phyloP scores from a whole-genome alignment of 2,329 filamentous ascomycete genomes.

The Xylaria sp. region DNA sequence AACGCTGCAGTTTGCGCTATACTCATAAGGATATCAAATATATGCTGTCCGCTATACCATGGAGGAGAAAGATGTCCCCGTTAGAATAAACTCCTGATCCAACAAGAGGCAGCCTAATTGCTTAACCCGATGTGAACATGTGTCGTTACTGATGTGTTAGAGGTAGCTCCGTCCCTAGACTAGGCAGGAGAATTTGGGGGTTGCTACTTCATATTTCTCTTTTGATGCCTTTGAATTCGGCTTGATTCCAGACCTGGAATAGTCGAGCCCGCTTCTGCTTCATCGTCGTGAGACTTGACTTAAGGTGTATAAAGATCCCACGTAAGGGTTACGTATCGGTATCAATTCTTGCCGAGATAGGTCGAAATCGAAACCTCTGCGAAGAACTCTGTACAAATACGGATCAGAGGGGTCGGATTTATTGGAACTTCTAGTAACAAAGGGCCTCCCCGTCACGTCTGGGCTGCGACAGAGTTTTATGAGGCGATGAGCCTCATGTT shows the following conservation, averaged over 20 bases:
- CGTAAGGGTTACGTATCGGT: too few species aligned
- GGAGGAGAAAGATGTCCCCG: background rate
- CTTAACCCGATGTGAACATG: background rate
- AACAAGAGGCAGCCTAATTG: background rate
- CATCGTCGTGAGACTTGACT: too few species aligned
- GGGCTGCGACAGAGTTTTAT: background rate
- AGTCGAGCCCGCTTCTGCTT: too few species aligned
- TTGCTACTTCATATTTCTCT: too few species aligned
- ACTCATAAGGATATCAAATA: background rate
- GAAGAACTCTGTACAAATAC: background rate
- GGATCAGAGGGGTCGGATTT: background rate
- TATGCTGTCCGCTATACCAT: background rate
- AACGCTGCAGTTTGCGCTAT: background rate
- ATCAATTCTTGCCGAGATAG: too few species aligned
- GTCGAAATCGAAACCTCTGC: constrained; percentile 6
- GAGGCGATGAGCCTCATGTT: background rate
- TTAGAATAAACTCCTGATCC: background rate
- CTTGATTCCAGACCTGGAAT: too few species aligned
- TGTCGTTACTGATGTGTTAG: background rate
- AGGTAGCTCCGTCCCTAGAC: background rate
- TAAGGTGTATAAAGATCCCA: too few species aligned
- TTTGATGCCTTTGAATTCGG: too few species aligned
- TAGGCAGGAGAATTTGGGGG: too few species aligned
- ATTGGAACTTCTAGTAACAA: background rate
- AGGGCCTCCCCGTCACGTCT: background rate